phyloP scores from a whole-genome alignment of 83 land plant genomes.

The Thuja plicata region DNA sequence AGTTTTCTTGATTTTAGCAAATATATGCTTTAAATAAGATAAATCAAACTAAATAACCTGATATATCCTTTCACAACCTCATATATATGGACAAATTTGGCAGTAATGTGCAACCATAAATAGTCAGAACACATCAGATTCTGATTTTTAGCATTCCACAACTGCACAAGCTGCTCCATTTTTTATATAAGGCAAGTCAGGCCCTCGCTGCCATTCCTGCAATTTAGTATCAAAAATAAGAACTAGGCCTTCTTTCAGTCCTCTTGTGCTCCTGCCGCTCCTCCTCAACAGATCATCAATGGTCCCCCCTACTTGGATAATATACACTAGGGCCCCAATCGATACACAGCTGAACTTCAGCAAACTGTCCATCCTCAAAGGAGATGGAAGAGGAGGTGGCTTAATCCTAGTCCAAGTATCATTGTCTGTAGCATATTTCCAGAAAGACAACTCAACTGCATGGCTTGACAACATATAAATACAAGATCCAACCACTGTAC shows the following conservation, averaged over 20 bases:
- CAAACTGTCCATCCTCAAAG: slow-evolving; percentile 61
- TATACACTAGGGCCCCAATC: slow-evolving; percentile 55
- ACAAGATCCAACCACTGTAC: slow-evolving; percentile 63
- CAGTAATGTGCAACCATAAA: not conserved
- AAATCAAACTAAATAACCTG: not conserved
- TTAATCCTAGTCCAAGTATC: slow-evolving; percentile 60
- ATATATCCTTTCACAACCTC: not conserved
- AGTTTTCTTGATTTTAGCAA: not conserved
- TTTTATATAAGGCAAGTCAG: slow-evolving; percentile 70
- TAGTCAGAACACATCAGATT: not conserved
- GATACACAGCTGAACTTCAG: slow-evolving; percentile 73
- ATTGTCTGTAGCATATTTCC: slow-evolving; percentile 52
- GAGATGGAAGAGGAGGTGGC: slow-evolving; percentile 77
- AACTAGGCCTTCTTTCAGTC: slow-evolving; percentile 65
- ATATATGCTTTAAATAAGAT: not conserved
- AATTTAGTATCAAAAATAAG: slow-evolving; percentile 62
- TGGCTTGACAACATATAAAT: slow-evolving; percentile 88
- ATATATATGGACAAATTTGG: not conserved
- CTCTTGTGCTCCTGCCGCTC: slow-evolving; percentile 48
- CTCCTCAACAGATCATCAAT: slow-evolving; percentile 69
- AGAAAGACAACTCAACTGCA: slow-evolving; percentile 91
- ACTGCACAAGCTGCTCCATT: slow-evolving; percentile 78
- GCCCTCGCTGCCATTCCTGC: slow-evolving; percentile 77
- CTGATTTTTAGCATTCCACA: slow-evolving; percentile 57
- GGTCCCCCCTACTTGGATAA: slow-evolving; percentile 66